Conservation (phyloP, 2,329 filamentous ascomycete species). For the Cryphonectria naterciae region DNA sequence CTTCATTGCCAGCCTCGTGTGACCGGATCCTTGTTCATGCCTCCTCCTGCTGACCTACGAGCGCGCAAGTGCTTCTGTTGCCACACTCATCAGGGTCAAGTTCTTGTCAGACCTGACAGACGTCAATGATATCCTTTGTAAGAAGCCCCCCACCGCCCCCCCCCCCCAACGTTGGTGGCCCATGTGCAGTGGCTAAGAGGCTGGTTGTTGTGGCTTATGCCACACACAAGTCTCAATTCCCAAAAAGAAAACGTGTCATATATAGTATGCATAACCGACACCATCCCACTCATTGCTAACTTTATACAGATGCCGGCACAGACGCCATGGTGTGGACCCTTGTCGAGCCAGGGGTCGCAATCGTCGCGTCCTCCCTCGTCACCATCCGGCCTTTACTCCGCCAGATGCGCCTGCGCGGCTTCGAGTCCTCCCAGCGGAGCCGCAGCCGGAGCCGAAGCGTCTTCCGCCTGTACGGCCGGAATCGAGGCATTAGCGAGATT, state of each 20-base stretch:
- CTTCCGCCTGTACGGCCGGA: conserved; percentile 38
- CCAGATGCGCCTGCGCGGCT: conserved; percentile 51
- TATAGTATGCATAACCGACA: background rate
- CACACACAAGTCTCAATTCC: background rate
- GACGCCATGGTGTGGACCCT: conserved; percentile 61
- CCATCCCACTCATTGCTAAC: background rate
- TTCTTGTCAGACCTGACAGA: conserved; percentile 52
- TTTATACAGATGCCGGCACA: conserved; percentile 48
- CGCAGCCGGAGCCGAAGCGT: conserved; percentile 37
- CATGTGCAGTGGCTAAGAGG: background rate
- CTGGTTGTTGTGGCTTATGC: background rate
- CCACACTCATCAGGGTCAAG: conserved; percentile 56
- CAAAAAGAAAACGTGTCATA: background rate
- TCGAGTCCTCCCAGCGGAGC: conserved; percentile 46
- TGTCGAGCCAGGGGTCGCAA: conserved; percentile 60
- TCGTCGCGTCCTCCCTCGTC: conserved; percentile 56
- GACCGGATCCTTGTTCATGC: background rate
- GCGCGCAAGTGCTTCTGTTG: conserved; percentile 52
- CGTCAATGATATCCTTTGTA: conserved; percentile 53
- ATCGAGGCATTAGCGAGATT: conserved; percentile 28
- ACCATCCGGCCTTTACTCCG: conserved; percentile 60
- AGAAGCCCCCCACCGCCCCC: conserved; percentile 28
- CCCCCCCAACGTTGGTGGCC: too few species aligned
- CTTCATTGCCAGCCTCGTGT: background rate
- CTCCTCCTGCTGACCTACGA: background rate